These are phyloP conservation scores for Pestalotiopsis sp. DNA, from an alignment of 2,329 filamentous ascomycete genomes.

Conservation along the genomic window DNA sequence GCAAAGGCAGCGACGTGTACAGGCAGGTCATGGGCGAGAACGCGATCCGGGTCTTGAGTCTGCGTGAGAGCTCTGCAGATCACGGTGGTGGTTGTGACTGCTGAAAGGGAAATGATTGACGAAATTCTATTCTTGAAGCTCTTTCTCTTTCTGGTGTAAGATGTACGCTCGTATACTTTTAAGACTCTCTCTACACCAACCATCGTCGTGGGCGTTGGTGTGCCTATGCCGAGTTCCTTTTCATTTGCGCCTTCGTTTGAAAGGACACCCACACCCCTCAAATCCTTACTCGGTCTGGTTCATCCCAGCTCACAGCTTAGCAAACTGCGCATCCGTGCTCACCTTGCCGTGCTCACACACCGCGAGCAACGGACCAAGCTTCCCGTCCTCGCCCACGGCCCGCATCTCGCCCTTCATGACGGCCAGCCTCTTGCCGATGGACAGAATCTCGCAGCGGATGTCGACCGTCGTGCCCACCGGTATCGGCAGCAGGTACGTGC, in stretches of 20 bases:
- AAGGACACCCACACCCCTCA: too few relatives aligned
- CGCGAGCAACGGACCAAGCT: slow-evolving; percentile 44
- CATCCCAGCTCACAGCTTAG: background rate
- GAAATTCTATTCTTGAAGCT: background rate
- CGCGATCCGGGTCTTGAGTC: slow-evolving; percentile 25
- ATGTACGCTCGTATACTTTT: background rate
- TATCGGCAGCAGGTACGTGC: slow-evolving; percentile 68
- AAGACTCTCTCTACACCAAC: background rate
- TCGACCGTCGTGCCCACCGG: slow-evolving; percentile 46
- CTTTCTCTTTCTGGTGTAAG: background rate
- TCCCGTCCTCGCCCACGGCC: slow-evolving; percentile 33
- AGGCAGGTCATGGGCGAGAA: slow-evolving; percentile 32
- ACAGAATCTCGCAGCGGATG: slow-evolving; percentile 48
- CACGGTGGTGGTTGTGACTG: background rate
- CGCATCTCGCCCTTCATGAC: slow-evolving; percentile 48
- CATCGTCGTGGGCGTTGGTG: background rate
- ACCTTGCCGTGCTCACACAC: slow-evolving; percentile 57
- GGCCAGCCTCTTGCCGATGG: slow-evolving; percentile 46
- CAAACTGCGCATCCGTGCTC: slow-evolving; percentile 43
- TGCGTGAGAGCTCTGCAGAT: slow-evolving; percentile 17
- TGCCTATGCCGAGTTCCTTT: background rate
- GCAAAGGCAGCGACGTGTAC: slow-evolving; percentile 24
- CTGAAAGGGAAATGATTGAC: background rate
- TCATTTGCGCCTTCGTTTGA: background rate
- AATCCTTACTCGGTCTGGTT: background rate